phyloP scores from a whole-genome alignment of 2,329 filamentous ascomycete species.

The Thelonectria rubi region DNA sequence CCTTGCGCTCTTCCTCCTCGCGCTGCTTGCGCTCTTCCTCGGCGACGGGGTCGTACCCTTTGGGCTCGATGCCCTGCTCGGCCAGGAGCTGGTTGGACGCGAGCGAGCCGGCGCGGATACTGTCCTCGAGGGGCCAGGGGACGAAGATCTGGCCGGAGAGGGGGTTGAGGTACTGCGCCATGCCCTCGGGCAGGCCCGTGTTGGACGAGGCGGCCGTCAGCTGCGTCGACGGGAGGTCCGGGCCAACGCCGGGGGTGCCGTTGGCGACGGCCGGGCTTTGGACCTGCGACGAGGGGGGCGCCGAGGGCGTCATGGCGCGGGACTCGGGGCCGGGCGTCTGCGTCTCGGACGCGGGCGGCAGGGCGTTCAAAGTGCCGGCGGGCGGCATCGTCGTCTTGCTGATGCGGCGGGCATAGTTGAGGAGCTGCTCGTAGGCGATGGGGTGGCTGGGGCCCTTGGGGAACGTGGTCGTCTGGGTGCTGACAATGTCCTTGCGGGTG shows the following conservation, averaged over 20 bases:
- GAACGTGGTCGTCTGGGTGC: slow-evolving; percentile 66
- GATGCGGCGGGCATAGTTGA: slow-evolving; percentile 81
- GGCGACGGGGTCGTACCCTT: slow-evolving; percentile 64
- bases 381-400: slow-evolving; percentile 81
- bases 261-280: slow-evolving; percentile 49
- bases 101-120: slow-evolving; percentile 74
- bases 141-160: slow-evolving; percentile 69
- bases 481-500: slow-evolving; percentile 76
- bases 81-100: slow-evolving; percentile 69
- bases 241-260: slow-evolving; percentile 42
- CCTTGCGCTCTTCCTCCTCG: slow-evolving; percentile 60
- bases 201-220: slow-evolving; percentile 45
- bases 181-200: slow-evolving; percentile 58
- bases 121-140: slow-evolving; percentile 79
- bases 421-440: slow-evolving; percentile 76
- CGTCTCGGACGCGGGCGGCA: slow-evolving; percentile 43
- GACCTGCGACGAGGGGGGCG: slow-evolving; percentile 46
- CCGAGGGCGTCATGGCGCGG: slow-evolving; percentile 46
- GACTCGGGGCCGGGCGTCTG: slow-evolving; percentile 47
- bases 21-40: slow-evolving; percentile 61
- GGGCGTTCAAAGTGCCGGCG: slow-evolving; percentile 57
- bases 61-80: slow-evolving; percentile 70
- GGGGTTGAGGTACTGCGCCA: slow-evolving; percentile 64
- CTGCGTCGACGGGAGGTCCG: slow-evolving; percentile 45
- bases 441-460: slow-evolving; percentile 60